Percentiles rank a stretch among this genome's conserved stretches.
phyloP scores from a whole-genome alignment of 441 rosid genomes.

The Gossypium gossypioides region DNA sequence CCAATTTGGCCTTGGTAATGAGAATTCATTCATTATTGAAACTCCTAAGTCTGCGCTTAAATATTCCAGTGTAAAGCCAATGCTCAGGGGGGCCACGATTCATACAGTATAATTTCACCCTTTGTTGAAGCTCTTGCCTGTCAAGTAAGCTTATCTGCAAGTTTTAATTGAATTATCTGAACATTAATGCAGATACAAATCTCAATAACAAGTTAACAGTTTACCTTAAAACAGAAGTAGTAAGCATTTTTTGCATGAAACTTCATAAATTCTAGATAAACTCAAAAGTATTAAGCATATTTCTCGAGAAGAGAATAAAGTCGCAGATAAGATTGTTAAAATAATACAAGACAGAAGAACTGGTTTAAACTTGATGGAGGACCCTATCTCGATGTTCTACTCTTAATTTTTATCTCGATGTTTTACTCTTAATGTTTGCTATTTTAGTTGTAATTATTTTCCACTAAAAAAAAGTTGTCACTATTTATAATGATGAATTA shows the following conservation, averaged over 20 bases:
- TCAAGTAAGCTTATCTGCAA: slow-evolving; percentile 69
- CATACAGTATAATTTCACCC: slow-evolving; percentile 46
- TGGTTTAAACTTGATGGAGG: too few species aligned
- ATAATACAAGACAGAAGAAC: too few species aligned
- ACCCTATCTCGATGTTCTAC: too few species aligned
- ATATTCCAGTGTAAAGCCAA: slow-evolving; percentile 70
- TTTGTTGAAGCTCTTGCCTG: slow-evolving; percentile 67
- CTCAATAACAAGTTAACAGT: not conserved
- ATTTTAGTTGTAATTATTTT: too few species aligned
- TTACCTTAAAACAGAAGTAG: not conserved
- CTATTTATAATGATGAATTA: too few species aligned
- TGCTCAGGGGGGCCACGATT: slow-evolving; percentile 75
- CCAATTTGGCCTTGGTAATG: too few species aligned
- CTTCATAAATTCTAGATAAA: not conserved
- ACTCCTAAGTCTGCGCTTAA: slow-evolving; percentile 38
- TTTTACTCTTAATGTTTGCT: too few species aligned
- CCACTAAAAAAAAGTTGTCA: too few species aligned
- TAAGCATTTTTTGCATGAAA: not conserved
- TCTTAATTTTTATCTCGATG: too few species aligned
- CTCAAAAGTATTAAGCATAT: not conserved
- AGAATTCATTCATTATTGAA: too few species aligned
- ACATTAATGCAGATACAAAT: not conserved
- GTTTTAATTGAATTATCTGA: slow-evolving; percentile 10
- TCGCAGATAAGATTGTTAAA: too few species aligned
- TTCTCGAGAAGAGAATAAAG: too few species aligned